These are phyloP conservation scores for Sclerotinia minor DNA, from an alignment of 2,329 filamentous ascomycete species.

Conservation along the genomic window DNA sequence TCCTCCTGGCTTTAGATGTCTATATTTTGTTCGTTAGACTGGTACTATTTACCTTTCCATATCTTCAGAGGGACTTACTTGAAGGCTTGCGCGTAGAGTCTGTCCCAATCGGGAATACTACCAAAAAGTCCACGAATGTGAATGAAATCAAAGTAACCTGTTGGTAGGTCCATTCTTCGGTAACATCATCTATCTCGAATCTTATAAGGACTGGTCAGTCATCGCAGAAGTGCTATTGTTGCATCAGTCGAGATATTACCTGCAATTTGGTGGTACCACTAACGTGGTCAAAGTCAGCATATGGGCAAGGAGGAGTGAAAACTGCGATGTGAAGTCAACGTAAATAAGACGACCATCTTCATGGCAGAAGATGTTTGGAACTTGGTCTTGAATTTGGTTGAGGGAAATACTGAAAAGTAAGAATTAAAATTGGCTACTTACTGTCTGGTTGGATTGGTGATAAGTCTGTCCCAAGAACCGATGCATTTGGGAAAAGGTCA, in stretches of 20 bases:
- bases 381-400: no score
- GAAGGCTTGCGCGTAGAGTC: conserved; percentile 53
- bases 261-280: conserved; percentile 57
- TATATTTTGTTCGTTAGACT: conserved; percentile 19
- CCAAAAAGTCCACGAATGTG: conserved; percentile 60
- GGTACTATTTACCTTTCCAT: background rate
- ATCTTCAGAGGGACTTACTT: conserved; percentile 42
- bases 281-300: conserved; percentile 31
- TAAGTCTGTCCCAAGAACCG: conserved; percentile 41
- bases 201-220: conserved; percentile 36
- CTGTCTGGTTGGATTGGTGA: conserved; percentile 44
- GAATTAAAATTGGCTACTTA: background rate
- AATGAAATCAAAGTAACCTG: conserved; percentile 59
- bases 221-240: background rate
- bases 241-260: conserved; percentile 8
- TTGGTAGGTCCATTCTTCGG: conserved; percentile 45
- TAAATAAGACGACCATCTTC: background rate
- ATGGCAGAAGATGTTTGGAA: background rate
- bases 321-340: no score
- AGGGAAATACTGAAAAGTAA: background rate
- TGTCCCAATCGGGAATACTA: conserved; percentile 56
- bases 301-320: background rate
- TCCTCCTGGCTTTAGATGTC: conserved; percentile 44
- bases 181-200: conserved; percentile 65
- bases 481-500: conserved; percentile 40